These are phyloP conservation scores for Fusarium tupiense DNA, from an alignment of 2,329 filamentous ascomycete species.

Conservation along the genomic window DNA sequence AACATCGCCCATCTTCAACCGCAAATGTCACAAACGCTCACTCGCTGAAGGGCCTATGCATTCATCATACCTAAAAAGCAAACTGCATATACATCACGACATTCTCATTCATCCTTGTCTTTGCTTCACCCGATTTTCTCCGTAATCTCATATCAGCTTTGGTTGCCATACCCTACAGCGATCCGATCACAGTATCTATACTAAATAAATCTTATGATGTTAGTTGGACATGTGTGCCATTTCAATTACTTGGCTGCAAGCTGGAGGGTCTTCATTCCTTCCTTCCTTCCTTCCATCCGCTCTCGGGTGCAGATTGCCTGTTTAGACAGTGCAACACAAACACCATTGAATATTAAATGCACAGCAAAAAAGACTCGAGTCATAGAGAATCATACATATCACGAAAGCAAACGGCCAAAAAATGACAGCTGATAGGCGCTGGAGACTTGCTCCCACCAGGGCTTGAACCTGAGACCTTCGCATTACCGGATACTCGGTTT, in stretches of 20 bases:
- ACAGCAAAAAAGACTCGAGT: not conserved
- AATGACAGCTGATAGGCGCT: constrained; percentile 18
- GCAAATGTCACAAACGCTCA: constrained; percentile 1
- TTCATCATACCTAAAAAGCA: not conserved
- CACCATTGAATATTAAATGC: not conserved
- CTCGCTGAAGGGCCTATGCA: not conserved
- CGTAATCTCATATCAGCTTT: constrained; percentile 24
- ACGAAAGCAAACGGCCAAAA: not conserved
- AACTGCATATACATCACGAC: not conserved
- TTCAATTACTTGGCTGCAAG: not conserved
- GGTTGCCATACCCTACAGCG: constrained; percentile 26
- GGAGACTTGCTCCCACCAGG: constrained; percentile 43
- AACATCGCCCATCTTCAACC: not conserved
- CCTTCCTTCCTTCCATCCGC: not conserved
- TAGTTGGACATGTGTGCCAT: not conserved
- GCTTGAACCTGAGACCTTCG: constrained; percentile 45
- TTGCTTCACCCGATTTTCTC: constrained; percentile 37
- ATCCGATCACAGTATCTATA: not conserved
- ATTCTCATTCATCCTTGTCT: constrained; percentile 7
- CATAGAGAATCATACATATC: too few relatives aligned
- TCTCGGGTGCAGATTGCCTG: not conserved
- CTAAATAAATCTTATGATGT: constrained; percentile 1
- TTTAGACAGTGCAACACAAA: not conserved
- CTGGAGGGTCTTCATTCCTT: not conserved
- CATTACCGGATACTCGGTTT: constrained; percentile 37